A percentile compares a stretch with the other conserved stretches of the same genome.
These are phyloP conservation scores for Penicillium egyptiacum DNA, from an alignment of 495 filamentous ascomycete genomes.

Conservation along the genomic window DNA sequence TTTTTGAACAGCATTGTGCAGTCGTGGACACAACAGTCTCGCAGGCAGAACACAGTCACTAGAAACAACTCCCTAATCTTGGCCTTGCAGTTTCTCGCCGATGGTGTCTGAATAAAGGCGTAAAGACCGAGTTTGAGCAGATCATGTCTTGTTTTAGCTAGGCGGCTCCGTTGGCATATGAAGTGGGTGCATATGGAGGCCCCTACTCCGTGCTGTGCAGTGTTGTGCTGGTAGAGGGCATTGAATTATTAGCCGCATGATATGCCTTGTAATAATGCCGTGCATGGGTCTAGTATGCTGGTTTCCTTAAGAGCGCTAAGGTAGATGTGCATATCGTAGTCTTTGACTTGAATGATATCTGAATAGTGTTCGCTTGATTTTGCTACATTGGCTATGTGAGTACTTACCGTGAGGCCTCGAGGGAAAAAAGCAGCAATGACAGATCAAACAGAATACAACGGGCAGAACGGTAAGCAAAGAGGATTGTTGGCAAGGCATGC, in stretches of 20 bases:
- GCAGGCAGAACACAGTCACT: not conserved
- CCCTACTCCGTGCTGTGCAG: not conserved
- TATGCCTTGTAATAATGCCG: constrained; percentile 19
- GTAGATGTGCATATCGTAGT: not conserved
- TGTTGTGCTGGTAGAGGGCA: not conserved
- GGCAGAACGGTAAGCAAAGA: not conserved
- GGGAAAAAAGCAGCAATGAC: not conserved
- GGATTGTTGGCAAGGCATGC: not conserved
- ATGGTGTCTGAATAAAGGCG: not conserved
- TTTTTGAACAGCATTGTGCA: not conserved
- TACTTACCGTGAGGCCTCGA: not conserved
- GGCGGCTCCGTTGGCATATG: not conserved
- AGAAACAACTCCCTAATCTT: not conserved
- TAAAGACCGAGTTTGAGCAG: not conserved
- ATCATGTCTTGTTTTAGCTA: not conserved
- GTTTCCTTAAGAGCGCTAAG: not conserved
- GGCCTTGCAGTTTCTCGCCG: not conserved
- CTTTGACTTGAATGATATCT: not conserved
- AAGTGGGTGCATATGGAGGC: constrained; percentile 4
- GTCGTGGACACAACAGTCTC: not conserved
- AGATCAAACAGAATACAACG: not conserved
- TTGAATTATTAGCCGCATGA: constrained; percentile 15
- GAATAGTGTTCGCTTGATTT: not conserved
- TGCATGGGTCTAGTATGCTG: not conserved
- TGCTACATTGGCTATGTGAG: not conserved